Conservation (phyloP, 306 rosid species). For the Cercis canadensis region DNA sequence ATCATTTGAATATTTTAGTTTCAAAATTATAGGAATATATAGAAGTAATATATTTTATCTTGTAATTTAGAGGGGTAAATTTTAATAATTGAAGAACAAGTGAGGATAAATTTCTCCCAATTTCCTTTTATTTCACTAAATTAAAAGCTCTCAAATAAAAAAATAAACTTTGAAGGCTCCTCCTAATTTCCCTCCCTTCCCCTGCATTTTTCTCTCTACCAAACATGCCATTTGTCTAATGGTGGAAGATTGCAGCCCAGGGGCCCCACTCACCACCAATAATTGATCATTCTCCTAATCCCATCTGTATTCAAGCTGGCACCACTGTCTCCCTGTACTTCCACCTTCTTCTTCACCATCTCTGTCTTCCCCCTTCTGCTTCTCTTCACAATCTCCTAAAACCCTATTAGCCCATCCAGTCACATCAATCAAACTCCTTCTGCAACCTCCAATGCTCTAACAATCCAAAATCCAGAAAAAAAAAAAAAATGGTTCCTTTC, state of each 20-base stretch:
- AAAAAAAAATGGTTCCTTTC: constrained; percentile 33
- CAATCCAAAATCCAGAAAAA: neutral
- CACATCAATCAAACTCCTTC: neutral
- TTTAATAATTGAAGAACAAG: no score
- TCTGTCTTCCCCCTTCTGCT: neutral
- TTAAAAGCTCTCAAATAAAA: neutral
- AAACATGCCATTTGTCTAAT: neutral
- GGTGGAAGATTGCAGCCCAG: neutral
- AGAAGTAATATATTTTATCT: no score
- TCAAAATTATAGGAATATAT: no score
- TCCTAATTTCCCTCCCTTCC: no score
- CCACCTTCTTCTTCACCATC: constrained; percentile 17
- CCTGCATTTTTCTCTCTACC: neutral
- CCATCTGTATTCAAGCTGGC: constrained; percentile 73
- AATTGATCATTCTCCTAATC: constrained; percentile 72
- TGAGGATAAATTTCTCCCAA: no score
- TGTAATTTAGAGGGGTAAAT: no score
- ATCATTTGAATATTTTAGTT: no score
- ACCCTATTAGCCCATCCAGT: constrained; percentile 28
- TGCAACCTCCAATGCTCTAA: constrained; percentile 26
- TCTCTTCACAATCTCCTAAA: constrained; percentile 35
- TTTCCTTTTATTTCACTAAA: neutral
- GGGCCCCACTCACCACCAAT: constrained; percentile 63
- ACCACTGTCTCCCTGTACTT: constrained; percentile 41
- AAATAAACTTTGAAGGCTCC: neutral